phyloP scores from a whole-genome alignment of 345 rosid genomes.

The Limnanthes douglasii region DNA sequence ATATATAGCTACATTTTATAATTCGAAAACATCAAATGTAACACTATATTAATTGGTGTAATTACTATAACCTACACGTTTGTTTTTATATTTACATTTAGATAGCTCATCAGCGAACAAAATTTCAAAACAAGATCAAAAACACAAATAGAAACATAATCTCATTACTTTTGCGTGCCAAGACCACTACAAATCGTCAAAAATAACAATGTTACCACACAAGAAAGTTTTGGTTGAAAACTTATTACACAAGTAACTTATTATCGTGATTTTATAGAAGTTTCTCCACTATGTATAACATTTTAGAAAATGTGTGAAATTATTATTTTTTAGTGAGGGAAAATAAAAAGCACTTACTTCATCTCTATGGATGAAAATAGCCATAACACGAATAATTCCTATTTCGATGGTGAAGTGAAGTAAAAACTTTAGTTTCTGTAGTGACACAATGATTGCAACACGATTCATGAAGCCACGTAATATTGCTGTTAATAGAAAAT shows the following conservation, averaged over 20 bases:
- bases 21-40: too few species aligned
- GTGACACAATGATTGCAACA: slow-evolving; percentile 85
- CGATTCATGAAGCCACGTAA: slow-evolving; percentile 95
- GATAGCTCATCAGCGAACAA: too few species aligned
- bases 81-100: too few species aligned
- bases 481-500: slow-evolving; percentile 93
- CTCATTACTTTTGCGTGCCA: slow-evolving; percentile 82
- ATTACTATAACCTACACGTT: too few species aligned
- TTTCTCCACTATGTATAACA: too few species aligned
- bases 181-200: slow-evolving; percentile 67
- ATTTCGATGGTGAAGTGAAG: slow-evolving; percentile 87
- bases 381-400: slow-evolving; percentile 68
- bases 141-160: slow-evolving; percentile 36
- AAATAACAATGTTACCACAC: not conserved
- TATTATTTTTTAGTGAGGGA: too few species aligned
- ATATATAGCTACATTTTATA: too few species aligned
- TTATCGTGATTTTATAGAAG: too few species aligned
- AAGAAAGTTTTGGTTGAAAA: slow-evolving; percentile 2
- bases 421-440: slow-evolving; percentile 88
- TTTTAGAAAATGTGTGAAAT: too few species aligned
- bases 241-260: slow-evolving; percentile 4
- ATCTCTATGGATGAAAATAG: slow-evolving; percentile 28
- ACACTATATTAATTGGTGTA: too few species aligned
- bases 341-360: slow-evolving; percentile 33
- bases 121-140: too few species aligned